Base-by-base conservation (phyloP, 116 monocot species). In the Iris pallida region DNA sequence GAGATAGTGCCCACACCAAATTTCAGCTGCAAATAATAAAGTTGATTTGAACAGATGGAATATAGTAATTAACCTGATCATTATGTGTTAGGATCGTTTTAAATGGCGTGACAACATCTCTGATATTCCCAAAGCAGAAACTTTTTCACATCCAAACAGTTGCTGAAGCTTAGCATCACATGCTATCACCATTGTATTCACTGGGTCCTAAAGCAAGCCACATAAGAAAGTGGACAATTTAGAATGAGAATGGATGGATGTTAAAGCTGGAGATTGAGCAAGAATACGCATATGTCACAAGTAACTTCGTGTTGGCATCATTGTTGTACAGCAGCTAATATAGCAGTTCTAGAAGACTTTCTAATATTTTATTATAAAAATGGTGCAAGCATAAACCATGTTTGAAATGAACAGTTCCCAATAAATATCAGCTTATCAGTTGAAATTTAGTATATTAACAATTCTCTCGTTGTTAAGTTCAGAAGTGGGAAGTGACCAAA, bases 161-260 rank as follows among this genome's bases (percentile, higher is more conserved):
- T 85, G 82, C 66, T 87, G 77, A 67, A 93, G 89, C 70, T 89
- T 89, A 16, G 75, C 48, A 72, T 93, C 93, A 58, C 86, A 93
- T 41, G 70, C 67, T 68, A 93, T 74, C 70, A 87, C 57, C 76
- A 77, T 83, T 58, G 78, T 13, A 63, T 87, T 75, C 61, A 65
- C 42, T 13, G 76, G 82, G 63, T 86, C 86, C 86, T 86, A 70
- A 59, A 56, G 45, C 49, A 59, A 47, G 47, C 14, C 30, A 30
- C 45, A 56, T 19, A 65, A 42, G 12, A 30, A 53, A 30, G 30
- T 19, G 74, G 42, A 47, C n/a, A 30, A 64, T 19, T 59, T 59
- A 59, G 19, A 59, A 59, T 59, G 4, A 59, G 2, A 4, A 7
- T 7, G 30, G 11, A 8, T 5, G 30, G 30, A 41, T 59, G 59